Evolutionary conservation across 2,329 filamentous ascomycete species (phyloP).

Genomic region (Microcyclospora tardicrescens): DNA sequence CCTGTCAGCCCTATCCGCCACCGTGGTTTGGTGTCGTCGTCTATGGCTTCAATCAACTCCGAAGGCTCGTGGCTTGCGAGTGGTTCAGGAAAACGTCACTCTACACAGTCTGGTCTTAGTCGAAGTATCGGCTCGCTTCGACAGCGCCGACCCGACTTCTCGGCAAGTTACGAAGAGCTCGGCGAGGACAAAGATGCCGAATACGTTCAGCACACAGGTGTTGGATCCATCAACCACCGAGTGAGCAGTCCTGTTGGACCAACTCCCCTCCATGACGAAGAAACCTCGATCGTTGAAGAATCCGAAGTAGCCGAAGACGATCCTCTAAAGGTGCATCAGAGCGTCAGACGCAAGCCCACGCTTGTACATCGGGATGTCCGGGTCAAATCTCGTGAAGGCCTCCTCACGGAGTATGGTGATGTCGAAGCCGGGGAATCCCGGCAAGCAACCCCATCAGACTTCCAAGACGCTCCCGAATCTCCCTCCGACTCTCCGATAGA

Average conservation of each 20-base stretch:
- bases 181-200: slow-evolving; percentile 52
- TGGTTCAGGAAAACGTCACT: slow-evolving; percentile 34
- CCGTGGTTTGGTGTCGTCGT: slow-evolving; percentile 52
- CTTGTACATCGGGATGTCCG: slow-evolving; percentile 49
- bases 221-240: slow-evolving; percentile 1
- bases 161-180: slow-evolving; percentile 53
- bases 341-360: slow-evolving; percentile 45
- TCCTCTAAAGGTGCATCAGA: slow-evolving; percentile 28
- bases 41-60: slow-evolving; percentile 84
- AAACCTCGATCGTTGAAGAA: background rate
- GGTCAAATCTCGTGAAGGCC: slow-evolving; percentile 48
- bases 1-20: slow-evolving; percentile 17
- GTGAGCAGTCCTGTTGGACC: background rate
- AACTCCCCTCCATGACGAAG: background rate
- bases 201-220: slow-evolving; percentile 40
- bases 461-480: slow-evolving; percentile 17
- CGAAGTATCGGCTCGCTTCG: slow-evolving; percentile 36
- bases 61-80: slow-evolving; percentile 86
- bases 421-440: slow-evolving; percentile 17
- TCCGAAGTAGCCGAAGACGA: slow-evolving; percentile 3
- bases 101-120: slow-evolving; percentile 30
- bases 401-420: slow-evolving; percentile 40
- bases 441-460: slow-evolving; percentile 17
- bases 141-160: slow-evolving; percentile 38
- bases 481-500: slow-evolving; percentile 5